phyloP scores from a whole-genome alignment of 495 filamentous ascomycete genomes.

The Talaromyces adpressus region DNA sequence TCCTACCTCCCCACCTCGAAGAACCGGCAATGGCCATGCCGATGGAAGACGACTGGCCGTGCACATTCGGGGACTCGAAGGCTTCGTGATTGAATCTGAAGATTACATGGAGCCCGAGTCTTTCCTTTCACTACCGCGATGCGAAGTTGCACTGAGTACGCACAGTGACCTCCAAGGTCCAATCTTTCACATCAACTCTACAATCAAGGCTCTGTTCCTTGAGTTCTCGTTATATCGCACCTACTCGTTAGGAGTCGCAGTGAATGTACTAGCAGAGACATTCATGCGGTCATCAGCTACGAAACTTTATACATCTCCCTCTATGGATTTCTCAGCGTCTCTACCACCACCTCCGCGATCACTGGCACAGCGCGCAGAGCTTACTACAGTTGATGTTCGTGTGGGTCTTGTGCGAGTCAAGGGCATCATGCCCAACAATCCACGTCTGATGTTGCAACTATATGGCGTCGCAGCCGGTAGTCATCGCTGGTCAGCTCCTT shows the following conservation, averaged over 20 bases:
- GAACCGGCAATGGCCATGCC: slow-evolving; percentile 50
- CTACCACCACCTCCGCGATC: slow-evolving; percentile 22
- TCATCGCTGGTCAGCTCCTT: slow-evolving; percentile 79
- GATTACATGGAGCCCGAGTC: slow-evolving; percentile 80
- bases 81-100: slow-evolving; percentile 78
- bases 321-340: slow-evolving; percentile 12
- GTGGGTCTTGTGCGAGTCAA: slow-evolving; percentile 79
- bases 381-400: slow-evolving; percentile 76
- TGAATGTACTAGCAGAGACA: slow-evolving; percentile 65
- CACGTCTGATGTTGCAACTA: slow-evolving; percentile 82
- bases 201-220: slow-evolving; percentile 67
- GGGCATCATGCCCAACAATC: slow-evolving; percentile 76
- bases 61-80: slow-evolving; percentile 76
- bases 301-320: slow-evolving; percentile 6
- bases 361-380: slow-evolving; percentile 44
- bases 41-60: slow-evolving; percentile 80
- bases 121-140: slow-evolving; percentile 77
- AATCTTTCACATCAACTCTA: slow-evolving; percentile 77
- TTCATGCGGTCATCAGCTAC: slow-evolving; percentile 45
- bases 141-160: slow-evolving; percentile 81
- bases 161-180: slow-evolving; percentile 79
- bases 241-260: slow-evolving; percentile 80
- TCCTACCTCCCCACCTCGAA: slow-evolving; percentile 54
- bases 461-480: slow-evolving; percentile 72
- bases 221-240: slow-evolving; percentile 94